Evolutionary conservation across 2,329 filamentous ascomycete genomes (phyloP).

Genomic region (Fusarium sacchari): DNA sequence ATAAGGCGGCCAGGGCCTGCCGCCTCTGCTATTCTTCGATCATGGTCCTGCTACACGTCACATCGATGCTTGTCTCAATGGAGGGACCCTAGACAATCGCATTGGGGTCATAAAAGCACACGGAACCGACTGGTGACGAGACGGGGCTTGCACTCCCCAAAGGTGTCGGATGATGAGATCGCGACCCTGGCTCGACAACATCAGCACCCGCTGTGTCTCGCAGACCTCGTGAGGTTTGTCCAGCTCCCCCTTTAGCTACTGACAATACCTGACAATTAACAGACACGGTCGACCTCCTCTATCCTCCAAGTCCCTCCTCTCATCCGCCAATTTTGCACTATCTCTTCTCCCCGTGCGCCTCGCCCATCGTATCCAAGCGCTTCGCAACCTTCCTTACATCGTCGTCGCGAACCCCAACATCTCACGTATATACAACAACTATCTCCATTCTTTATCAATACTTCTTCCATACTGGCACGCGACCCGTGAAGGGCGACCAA

Average conservation of each 20-base stretch:
- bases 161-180: slow-evolving; percentile 78
- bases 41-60: background rate
- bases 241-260: background rate
- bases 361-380: slow-evolving; percentile 90
- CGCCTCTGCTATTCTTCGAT: slow-evolving; percentile 10
- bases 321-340: slow-evolving; percentile 95
- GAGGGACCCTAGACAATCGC: slow-evolving; percentile 7
- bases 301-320: slow-evolving; percentile 80
- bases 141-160: slow-evolving; percentile 36
- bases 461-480: slow-evolving; percentile 81
- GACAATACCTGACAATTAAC: background rate
- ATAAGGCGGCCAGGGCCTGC: slow-evolving; percentile 37
- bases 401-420: slow-evolving; percentile 98
- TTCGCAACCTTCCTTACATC: slow-evolving; percentile 95
- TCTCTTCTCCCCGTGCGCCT: slow-evolving; percentile 91
- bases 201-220: slow-evolving; percentile 83
- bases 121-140: background rate
- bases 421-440: slow-evolving; percentile 94
- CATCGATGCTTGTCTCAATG: slow-evolving; percentile 18
- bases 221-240: slow-evolving; percentile 84
- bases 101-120: background rate
- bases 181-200: slow-evolving; percentile 79
- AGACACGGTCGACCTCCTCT: slow-evolving; percentile 85
- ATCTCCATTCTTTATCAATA: slow-evolving; percentile 90
- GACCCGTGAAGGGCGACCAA: slow-evolving; percentile 50